These are phyloP conservation scores for Exophiala bonariae DNA, from an alignment of 2,329 filamentous ascomycete species.

Conservation along the genomic window DNA sequence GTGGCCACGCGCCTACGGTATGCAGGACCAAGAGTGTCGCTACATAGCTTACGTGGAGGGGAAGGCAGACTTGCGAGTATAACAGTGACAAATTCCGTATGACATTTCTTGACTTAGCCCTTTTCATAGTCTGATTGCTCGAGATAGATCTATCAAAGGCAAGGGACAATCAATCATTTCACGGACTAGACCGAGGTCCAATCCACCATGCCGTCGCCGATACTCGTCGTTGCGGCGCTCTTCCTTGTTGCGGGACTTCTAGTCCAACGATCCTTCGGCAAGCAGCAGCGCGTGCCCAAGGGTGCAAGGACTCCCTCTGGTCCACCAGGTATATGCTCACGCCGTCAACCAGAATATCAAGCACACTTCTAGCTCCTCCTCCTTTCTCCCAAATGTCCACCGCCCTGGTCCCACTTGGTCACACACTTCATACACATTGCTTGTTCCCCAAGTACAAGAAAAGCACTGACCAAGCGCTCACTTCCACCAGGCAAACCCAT, in stretches of 20 bases:
- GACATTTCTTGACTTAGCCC: no score
- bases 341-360: background rate
- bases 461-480: background rate
- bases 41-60: no score
- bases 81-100: no score
- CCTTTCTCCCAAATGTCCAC: background rate
- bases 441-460: no score
- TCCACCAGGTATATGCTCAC: background rate
- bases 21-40: no score
- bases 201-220: background rate
- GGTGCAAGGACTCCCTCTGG: background rate
- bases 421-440: background rate
- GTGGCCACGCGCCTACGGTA: no score
- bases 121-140: no score
- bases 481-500: conserved; percentile 23
- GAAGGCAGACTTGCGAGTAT: no score
- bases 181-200: background rate
- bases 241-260: background rate
- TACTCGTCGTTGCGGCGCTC: background rate
- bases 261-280: background rate
- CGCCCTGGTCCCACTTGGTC: background rate
- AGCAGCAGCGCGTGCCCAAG: background rate
- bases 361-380: background rate
- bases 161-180: background rate
- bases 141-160: no score